Evolutionary conservation across 805 yeast species (phyloP).

Genomic region (Ogataea salicorniae): DNA sequence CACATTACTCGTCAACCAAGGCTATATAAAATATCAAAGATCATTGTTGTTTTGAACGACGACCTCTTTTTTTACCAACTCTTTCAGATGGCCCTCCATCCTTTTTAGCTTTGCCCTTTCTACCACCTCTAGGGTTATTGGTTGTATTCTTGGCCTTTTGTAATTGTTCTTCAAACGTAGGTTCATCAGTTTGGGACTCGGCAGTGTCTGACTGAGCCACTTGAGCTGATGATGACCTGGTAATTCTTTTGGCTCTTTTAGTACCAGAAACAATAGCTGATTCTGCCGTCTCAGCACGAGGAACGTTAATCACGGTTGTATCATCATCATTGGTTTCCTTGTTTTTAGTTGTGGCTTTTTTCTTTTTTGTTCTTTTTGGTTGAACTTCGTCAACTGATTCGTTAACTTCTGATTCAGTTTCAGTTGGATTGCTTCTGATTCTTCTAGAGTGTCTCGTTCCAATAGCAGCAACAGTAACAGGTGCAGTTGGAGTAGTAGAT

Average conservation of each 20-base stretch:
- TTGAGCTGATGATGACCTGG: neutral
- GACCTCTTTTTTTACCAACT: slow-evolving; percentile 1
- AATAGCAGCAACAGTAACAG: neutral
- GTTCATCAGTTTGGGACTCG: neutral
- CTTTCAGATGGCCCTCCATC: neutral
- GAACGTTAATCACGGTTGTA: no score
- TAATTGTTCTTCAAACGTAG: neutral
- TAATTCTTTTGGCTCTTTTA: slow-evolving; percentile 1
- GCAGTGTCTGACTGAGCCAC: neutral
- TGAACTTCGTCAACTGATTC: no score
- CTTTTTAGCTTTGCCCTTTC: slow-evolving; percentile 1
- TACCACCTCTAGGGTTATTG: neutral
- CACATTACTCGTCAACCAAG: no score
- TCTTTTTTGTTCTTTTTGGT: no score
- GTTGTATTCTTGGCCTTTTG: neutral
- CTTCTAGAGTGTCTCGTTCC: neutral
- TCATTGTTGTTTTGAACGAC: neutral
- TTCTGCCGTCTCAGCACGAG: no score
- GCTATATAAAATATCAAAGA: no score
- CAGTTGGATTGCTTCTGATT: neutral
- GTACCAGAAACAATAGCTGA: no score
- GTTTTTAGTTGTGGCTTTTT: no score
- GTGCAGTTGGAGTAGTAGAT: neutral
- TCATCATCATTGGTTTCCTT: no score
- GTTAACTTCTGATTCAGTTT: neutral